Evolutionary conservation across 1,284 basidiomycete genomes (phyloP).

Genomic region (Fistulinella staudtii): DNA sequence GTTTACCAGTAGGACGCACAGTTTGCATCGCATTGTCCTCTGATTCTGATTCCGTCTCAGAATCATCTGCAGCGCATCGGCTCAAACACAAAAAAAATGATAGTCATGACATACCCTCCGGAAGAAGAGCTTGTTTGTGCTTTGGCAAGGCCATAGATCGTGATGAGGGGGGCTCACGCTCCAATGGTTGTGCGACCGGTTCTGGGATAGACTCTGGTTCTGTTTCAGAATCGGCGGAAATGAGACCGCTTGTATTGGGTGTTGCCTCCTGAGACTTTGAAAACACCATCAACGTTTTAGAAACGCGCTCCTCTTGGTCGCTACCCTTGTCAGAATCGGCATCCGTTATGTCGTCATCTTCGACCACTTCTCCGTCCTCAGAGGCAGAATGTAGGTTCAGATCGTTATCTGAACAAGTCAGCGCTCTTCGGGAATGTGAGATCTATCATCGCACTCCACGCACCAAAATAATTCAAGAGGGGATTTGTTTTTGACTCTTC

Average conservation of each 20-base stretch:
- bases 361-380: slow-evolving; percentile 39
- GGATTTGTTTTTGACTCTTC: slow-evolving; percentile 24
- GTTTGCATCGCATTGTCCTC: slow-evolving; percentile 26
- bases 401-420: slow-evolving; percentile 27
- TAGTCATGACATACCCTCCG: slow-evolving; percentile 16
- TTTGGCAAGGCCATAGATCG: slow-evolving; percentile 13
- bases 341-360: slow-evolving; percentile 32
- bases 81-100: neutral
- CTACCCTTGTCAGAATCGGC: slow-evolving; percentile 12
- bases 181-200: slow-evolving; percentile 9
- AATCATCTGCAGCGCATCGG: slow-evolving; percentile 24
- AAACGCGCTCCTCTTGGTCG: slow-evolving; percentile 23
- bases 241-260: neutral
- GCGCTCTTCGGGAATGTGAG: neutral
- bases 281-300: slow-evolving; percentile 25
- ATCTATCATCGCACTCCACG: neutral
- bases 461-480: slow-evolving; percentile 29
- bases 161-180: slow-evolving; percentile 25
- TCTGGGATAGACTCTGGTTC: slow-evolving; percentile 40
- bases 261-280: slow-evolving; percentile 8
- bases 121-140: slow-evolving; percentile 7
- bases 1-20: slow-evolving; percentile 8
- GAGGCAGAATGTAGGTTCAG: slow-evolving; percentile 46
- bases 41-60: slow-evolving; percentile 44
- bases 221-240: slow-evolving; percentile 35